Evolutionary conservation across 208 protist genomes (phyloP), one percentile per base, ranked within the genome.

Genomic region (Wallacemonas sp.): DNA sequence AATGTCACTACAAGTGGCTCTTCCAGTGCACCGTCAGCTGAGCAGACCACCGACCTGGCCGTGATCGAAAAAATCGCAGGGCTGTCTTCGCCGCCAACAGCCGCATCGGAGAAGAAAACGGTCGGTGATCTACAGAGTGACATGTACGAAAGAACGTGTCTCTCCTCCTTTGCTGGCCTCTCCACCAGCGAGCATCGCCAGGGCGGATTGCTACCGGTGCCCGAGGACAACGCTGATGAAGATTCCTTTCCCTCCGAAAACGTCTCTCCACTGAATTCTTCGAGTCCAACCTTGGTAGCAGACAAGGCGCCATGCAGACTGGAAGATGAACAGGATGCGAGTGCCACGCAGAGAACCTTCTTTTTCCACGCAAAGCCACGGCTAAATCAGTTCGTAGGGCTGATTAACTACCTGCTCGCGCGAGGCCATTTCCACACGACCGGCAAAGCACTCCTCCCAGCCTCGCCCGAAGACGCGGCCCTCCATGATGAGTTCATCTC

Each of bases 341-440:
- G 15, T 38, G 55, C 8, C 36, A 27, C 36, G 36, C 36, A 11
- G 14, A 3, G 21, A 19, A 12, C 26, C 15, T 36, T 49, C 15
- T 72, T 74, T 42, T 75, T 69, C 65, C 27, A 61, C 49, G 63
- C 53, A 0, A 33, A 63, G 38, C 70, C 75, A 9, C 55, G 38
- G 1, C 53, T 47, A 12, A 71, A 71, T 1, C 62, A 67, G n/a
- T 81, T 70, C 53, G 55, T 66, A 31, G 47, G 62, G n/a, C 60
- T 81, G 11, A 73, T 81, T 31, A 38, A 60, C 15, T 77, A 64
- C 66, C 62, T 81, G 33, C 54, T 81, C 54, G 19, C 8, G 11
- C 70, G 38, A 62, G 17, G 68, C 60, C 34, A 27, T 63, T 24
- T 54, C 39, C 24, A 59, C 55, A 15, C 55, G 44, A 62, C 55